Base-by-base conservation (phyloP, 1,284 basidiomycete genomes). In the Peniophora sp. region DNA sequence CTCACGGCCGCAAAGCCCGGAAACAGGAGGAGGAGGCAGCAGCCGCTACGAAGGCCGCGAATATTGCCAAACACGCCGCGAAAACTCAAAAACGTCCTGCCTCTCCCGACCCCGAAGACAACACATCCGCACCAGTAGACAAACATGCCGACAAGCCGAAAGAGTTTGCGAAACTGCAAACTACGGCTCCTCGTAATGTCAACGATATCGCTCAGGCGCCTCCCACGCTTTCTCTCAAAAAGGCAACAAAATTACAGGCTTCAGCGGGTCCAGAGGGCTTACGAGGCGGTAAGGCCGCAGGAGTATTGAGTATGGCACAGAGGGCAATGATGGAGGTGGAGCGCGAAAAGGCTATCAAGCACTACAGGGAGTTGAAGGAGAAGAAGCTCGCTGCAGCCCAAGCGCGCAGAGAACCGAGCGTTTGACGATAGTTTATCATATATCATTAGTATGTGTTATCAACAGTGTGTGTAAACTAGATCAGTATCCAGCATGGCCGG, bases 281-380 rank as follows among this genome's bases (percentile, higher is more conserved):
- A 12, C 5, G 27, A 32, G 52, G 57, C 12, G 59, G 60, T 43
- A 59, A 56, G 54, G 51, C 55, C 8, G 27, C 52, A 50, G 75
- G 73, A 2, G 72, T 85, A 10, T 54, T 88, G 23, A 85, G 81
- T n/a, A 80, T 86, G 75, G 79, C 81, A 5, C 85, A 88, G 67
- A 83, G 79, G 63, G 71, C 71, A 10, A 79, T 84, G 81, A 79
- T 91, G 77, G 85, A 85, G 58, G 69, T 72, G 53, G 87, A 89
- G 66, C 72, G 88, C 52, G 82, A 83, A 58, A 81, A 72, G 53
- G 85, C 69, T 14, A 81, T 91, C 52, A 66, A 64, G 59, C 68
- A 75, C 51, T 90, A 91, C 62, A 66, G 88, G 53, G 76, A 83
- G 64, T 57, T 90, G 64, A 88, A 85, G 65, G 79, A 76, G 47